Evolutionary conservation across 306 rosid species (phyloP).

Genomic region (Erythrophleum fordii): DNA sequence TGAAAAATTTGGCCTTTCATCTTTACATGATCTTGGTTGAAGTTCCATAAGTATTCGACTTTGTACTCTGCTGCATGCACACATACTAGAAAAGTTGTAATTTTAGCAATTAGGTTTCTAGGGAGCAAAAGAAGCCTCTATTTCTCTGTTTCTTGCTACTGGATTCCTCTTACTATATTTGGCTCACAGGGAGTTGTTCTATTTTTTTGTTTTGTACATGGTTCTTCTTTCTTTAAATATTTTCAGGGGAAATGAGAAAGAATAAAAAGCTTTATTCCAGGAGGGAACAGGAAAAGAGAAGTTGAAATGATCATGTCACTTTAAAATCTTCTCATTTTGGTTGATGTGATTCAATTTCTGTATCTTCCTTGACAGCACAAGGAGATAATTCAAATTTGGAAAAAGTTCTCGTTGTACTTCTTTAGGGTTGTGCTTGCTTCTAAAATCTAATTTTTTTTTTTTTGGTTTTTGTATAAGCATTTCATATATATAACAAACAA

Average conservation of each 20-base stretch:
- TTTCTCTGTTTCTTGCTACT: not conserved
- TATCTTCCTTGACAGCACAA: not conserved
- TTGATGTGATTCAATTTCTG: not conserved
- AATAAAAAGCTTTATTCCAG: not conserved
- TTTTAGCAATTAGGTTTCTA: not conserved
- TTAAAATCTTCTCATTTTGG: not conserved
- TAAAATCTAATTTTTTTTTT: constrained; percentile 34
- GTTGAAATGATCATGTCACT: not conserved
- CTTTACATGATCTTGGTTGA: not conserved
- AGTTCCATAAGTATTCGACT: not conserved
- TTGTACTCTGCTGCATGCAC: not conserved
- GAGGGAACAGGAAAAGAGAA: not conserved
- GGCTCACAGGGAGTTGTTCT: not conserved
- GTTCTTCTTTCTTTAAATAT: not conserved
- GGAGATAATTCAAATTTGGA: not conserved
- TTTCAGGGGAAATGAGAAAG: not conserved
- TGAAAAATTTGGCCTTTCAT: not conserved
- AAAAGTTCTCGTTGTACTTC: not conserved
- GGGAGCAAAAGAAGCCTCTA: not conserved
- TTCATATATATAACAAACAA: constrained; percentile 8
- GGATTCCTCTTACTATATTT: not conserved
- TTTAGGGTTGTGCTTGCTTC: not conserved
- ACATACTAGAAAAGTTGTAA: not conserved
- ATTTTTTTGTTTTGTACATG: not conserved
- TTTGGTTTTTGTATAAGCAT: constrained; percentile 1